phyloP scores from a whole-genome alignment of 164 flowering plant species.

The Nymphaea colorata region DNA sequence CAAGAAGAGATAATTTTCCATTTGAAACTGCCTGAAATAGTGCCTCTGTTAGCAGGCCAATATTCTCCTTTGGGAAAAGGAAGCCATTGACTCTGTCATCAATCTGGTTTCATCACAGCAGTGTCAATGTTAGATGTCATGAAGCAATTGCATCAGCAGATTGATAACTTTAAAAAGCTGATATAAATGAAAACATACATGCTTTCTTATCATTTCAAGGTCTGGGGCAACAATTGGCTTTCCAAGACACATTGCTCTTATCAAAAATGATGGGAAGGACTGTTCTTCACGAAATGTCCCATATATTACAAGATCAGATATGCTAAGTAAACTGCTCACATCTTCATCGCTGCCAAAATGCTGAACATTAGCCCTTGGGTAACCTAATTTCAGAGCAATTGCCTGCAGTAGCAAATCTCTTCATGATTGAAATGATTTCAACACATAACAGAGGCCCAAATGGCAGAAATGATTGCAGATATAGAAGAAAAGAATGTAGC shows the following conservation, averaged over 20 bases:
- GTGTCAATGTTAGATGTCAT: not conserved
- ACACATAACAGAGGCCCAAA: not conserved
- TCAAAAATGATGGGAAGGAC: conserved; percentile 74
- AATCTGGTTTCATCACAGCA: conserved; percentile 31
- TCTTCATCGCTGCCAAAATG: conserved; percentile 38
- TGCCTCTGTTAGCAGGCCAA: conserved; percentile 35
- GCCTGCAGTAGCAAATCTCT: conserved; percentile 27
- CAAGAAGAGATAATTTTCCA: conserved; percentile 57
- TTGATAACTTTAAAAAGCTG: not conserved
- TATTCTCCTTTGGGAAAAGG: conserved; percentile 72
- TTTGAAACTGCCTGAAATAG: conserved; percentile 39
- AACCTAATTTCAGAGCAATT: conserved; percentile 54
- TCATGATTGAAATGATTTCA: not conserved
- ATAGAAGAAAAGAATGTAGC: not conserved
- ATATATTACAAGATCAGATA: conserved; percentile 68
- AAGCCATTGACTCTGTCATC: conserved; percentile 82
- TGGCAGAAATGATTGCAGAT: not conserved
- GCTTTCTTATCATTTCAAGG: conserved; percentile 58
- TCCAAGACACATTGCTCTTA: conserved; percentile 72
- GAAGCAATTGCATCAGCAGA: not conserved
- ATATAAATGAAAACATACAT: conserved; percentile 39
- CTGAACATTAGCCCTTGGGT: conserved; percentile 51
- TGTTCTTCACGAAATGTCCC: conserved; percentile 90
- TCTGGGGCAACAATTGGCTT: conserved; percentile 84
- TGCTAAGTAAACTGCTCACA: conserved; percentile 28